Percentiles rank a stretch among this genome's conserved stretches.
Evolutionary conservation across 73 alveolate genomes (phyloP).

Genomic region (Paramecium octaurelia): DNA sequence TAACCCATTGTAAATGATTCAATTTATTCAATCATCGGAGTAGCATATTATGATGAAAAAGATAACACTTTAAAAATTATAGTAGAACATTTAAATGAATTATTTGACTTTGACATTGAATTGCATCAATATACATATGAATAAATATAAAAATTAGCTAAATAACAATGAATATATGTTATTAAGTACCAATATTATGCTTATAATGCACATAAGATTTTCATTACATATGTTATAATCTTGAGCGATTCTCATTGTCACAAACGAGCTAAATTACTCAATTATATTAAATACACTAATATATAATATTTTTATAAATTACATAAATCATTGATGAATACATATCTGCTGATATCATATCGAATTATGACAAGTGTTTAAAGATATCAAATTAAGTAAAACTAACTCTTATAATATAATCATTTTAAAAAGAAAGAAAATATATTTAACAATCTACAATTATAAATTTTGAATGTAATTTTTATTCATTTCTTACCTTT

Average conservation of each 20-base stretch:
- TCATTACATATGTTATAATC: too few species aligned
- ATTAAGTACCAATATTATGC: neutral
- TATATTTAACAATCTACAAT: neutral
- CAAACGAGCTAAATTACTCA: neutral
- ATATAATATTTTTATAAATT: too few species aligned
- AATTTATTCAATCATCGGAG: neutral
- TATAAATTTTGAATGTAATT: neutral
- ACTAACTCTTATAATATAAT: too few species aligned
- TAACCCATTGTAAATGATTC: neutral
- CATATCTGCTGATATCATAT: too few species aligned
- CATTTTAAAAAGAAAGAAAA: neutral
- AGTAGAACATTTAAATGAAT: neutral
- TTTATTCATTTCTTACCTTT: neutral
- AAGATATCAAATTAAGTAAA: too few species aligned
- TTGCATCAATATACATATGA: slow-evolving; percentile 11
- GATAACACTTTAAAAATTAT: neutral
- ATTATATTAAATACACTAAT: neutral
- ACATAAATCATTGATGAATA: too few species aligned
- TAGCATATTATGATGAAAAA: neutral
- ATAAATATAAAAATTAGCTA: neutral
- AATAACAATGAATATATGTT: neutral
- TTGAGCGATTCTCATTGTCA: neutral
- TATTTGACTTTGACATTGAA: neutral
- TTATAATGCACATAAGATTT: neutral
- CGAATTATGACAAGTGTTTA: too few species aligned